A percentile compares a stretch with the other conserved stretches of the same genome.
Conservation (phyloP, 257 asterid species). For the Dorcoceras hygrometricum region DNA sequence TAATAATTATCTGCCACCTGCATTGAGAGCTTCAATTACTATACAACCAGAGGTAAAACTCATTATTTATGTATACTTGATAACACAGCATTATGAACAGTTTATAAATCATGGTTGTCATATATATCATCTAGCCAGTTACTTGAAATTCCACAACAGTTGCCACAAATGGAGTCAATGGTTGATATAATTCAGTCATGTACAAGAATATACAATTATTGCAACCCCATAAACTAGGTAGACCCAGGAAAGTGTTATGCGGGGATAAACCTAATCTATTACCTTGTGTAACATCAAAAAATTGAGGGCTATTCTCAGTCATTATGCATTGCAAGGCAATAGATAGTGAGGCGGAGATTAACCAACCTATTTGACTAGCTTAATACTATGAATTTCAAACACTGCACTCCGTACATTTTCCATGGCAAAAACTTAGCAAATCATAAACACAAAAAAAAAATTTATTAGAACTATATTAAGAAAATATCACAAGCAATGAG, state of each 20-base stretch:
- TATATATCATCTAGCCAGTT: too few species aligned
- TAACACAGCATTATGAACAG: neutral
- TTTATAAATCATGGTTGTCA: neutral
- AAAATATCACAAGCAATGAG: neutral
- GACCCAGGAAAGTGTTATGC: neutral
- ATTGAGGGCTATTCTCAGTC: too few species aligned
- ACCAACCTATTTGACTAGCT: neutral
- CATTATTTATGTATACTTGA: neutral
- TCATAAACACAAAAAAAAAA: neutral
- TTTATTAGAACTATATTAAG: neutral
- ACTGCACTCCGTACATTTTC: neutral
- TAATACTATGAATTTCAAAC: neutral
- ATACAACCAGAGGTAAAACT: neutral
- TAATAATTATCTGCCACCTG: slow-evolving; percentile 79
- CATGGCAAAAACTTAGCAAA: neutral
- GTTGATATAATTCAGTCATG: neutral
- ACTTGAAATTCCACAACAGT: too few species aligned
- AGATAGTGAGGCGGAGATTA: neutral
- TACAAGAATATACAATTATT: too few species aligned
- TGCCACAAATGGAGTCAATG: neutral
- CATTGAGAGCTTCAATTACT: slow-evolving; percentile 4
- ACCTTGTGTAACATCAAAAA: too few species aligned
- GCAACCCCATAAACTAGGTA: neutral
- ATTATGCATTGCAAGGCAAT: neutral
- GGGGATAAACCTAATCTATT: neutral